These are phyloP conservation scores for Paraphaeosphaeria sporulosa DNA, from an alignment of 2,329 filamentous ascomycete species.

Conservation along the genomic window DNA sequence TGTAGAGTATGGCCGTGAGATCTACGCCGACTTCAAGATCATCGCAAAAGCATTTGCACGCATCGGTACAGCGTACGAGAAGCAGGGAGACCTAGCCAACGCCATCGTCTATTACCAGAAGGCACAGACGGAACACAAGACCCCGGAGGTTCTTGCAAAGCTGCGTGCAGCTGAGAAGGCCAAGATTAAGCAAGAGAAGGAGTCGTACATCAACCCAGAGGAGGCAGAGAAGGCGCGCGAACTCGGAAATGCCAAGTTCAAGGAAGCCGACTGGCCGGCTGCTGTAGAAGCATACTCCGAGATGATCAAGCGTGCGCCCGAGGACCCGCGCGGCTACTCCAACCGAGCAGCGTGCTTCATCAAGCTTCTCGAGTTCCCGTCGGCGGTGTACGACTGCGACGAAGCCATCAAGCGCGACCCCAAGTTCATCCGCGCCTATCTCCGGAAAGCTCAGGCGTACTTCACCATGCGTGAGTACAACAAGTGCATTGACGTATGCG, in stretches of 20 bases:
- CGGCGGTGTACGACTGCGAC: conserved; percentile 91
- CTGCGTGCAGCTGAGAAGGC: conserved; percentile 88
- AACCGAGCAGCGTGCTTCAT: conserved; percentile 97
- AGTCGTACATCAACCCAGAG: conserved; percentile 85
- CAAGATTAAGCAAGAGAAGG: conserved; percentile 76
- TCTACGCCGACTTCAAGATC: conserved; percentile 96
- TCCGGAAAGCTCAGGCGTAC: conserved; percentile 94
- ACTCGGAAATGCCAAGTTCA: conserved; percentile 96
- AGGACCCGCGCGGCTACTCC: conserved; percentile 93
- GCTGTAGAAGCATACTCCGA: conserved; percentile 94
- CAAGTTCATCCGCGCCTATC: conserved; percentile 93
- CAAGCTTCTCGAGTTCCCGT: conserved; percentile 95
- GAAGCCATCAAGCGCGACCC: conserved; percentile 88
- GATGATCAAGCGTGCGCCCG: conserved; percentile 94
- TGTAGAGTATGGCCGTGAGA: conserved; percentile 85
- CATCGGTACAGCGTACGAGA: conserved; percentile 94
- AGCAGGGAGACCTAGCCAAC: conserved; percentile 77
- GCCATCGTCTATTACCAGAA: conserved; percentile 92
- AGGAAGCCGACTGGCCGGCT: conserved; percentile 92
- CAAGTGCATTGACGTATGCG: conserved; percentile 89
- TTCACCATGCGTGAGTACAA: conserved; percentile 99
- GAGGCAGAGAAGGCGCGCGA: conserved; percentile 96
- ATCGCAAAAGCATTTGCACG: conserved; percentile 98
- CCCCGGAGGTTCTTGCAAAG: conserved; percentile 91
- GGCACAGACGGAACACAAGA: conserved; percentile 95